Base-by-base conservation (phyloP, 768 basidiomycete species). In the Rhodotorula paludigena region DNA sequence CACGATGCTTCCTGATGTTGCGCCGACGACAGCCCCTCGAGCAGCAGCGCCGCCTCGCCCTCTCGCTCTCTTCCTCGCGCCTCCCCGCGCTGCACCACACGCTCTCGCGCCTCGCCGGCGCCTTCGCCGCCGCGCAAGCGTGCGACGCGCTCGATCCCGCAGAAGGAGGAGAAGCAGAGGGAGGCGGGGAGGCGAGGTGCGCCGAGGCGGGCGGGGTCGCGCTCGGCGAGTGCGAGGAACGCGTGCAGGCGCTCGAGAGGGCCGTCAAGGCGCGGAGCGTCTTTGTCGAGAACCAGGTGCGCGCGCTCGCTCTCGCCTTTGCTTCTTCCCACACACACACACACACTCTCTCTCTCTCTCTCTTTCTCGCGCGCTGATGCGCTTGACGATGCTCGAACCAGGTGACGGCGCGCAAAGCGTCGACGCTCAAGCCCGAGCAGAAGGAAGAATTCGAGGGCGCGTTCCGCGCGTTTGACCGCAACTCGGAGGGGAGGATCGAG, bases 141-240 rank as follows among this genome's bases (percentile, higher is more conserved):
- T 93, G 92, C 16, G 96, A 98, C 68, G 88, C 97, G 64, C 96
- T 92, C 71, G 93, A 98, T 79, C n/a, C n/a, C n/a, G n/a, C n/a
- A n/a, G n/a, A n/a, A n/a, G n/a, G n/a, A n/a, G n/a, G n/a, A n/a
- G n/a, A n/a, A n/a, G n/a, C n/a, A n/a, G n/a, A n/a, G n/a, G n/a
- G n/a, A n/a, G n/a, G n/a, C n/a, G n/a, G n/a, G n/a, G n/a, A n/a
- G n/a, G n/a, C n/a, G n/a, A n/a, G n/a, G n/a, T n/a, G n/a, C n/a
- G n/a, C n/a, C 35, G 38, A 32, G 23, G 39, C 16, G 16, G 23
- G 5, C 11, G 56, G 6, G 28, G 5, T 12, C n/a, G 35, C 12
- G 6, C 85, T 82, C 69, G 88, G 90, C 78, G 93, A 97, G 77
- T 82, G 96, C 48, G 85, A 87, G 62, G 94, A 91, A 72, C 93